Percentiles rank a stretch among this genome's conserved stretches.
Conservation (phyloP, 1,139 yeast species). For the Suhomyces kunorum region DNA sequence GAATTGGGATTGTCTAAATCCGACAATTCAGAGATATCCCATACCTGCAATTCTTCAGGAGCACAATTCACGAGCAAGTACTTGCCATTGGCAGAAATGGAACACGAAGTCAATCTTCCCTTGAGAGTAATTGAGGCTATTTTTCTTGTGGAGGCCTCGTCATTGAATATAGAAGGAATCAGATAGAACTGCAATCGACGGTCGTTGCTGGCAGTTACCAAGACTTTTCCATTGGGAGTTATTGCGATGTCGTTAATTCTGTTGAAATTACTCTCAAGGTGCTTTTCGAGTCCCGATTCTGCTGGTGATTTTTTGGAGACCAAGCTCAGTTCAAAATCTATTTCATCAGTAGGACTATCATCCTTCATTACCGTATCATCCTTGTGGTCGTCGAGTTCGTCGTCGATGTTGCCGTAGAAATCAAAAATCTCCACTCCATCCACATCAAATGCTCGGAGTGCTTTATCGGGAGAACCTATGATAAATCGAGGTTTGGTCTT, state of each 20-base stretch:
- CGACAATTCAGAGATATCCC: slow-evolving; percentile 51
- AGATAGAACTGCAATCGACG: slow-evolving; percentile 55
- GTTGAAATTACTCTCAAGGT: slow-evolving; percentile 33
- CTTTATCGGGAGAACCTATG: slow-evolving; percentile 78
- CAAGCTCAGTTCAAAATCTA: slow-evolving; percentile 3
- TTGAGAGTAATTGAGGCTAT: slow-evolving; percentile 37
- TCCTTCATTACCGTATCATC: slow-evolving; percentile 19
- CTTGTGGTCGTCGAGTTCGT: slow-evolving; percentile 21
- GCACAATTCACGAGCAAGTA: slow-evolving; percentile 62
- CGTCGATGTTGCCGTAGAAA: slow-evolving; percentile 43
- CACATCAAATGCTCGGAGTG: slow-evolving; percentile 61
- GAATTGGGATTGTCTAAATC: slow-evolving; percentile 9
- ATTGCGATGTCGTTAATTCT: slow-evolving; percentile 68
- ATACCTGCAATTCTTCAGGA: slow-evolving; percentile 79
- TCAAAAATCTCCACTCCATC: slow-evolving; percentile 46
- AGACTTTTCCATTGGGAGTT: slow-evolving; percentile 60
- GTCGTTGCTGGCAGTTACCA: slow-evolving; percentile 66
- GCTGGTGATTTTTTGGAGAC: slow-evolving; percentile 4
- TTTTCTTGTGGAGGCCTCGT: slow-evolving; percentile 36
- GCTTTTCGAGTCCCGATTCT: slow-evolving; percentile 12
- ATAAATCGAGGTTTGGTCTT: slow-evolving; percentile 51
- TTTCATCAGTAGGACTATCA: slow-evolving; percentile 13
- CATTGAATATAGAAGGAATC: slow-evolving; percentile 39
- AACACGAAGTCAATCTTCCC: slow-evolving; percentile 45
- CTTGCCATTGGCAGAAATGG: slow-evolving; percentile 44